phyloP scores from a whole-genome alignment of 2,329 filamentous ascomycete species.

The Graphilbum fragrans region DNA sequence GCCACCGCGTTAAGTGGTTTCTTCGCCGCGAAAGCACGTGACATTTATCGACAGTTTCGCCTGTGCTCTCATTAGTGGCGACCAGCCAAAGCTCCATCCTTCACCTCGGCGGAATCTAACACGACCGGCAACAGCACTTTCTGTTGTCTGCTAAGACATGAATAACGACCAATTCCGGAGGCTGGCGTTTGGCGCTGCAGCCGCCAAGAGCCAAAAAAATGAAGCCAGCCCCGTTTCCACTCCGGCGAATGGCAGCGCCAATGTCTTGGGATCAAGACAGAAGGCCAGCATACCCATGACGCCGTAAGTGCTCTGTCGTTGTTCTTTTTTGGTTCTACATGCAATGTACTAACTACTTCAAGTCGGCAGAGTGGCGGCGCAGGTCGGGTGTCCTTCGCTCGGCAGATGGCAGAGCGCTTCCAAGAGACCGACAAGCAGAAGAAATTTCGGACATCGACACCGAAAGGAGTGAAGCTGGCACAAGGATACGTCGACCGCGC shows the following conservation, averaged over 20 bases:
- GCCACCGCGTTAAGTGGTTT: too few relatives aligned
- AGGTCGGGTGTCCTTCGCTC: conserved; percentile 59
- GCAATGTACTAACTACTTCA: conserved; percentile 1
- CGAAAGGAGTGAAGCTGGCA: conserved; percentile 71
- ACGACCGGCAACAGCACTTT: too few relatives aligned
- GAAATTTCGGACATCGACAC: conserved; percentile 66
- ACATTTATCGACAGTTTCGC: too few relatives aligned
- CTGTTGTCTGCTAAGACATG: conserved; percentile 38
- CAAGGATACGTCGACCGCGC: conserved; percentile 78
- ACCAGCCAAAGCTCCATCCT: too few relatives aligned
- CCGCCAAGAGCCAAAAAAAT: conserved; percentile 11
- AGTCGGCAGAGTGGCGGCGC: conserved; percentile 53
- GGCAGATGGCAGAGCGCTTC: conserved; percentile 68
- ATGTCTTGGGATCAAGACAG: conserved; percentile 62
- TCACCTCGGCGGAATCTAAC: too few relatives aligned
- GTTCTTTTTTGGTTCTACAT: background rate
- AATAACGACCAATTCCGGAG: conserved; percentile 93
- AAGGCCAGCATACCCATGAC: conserved; percentile 86
- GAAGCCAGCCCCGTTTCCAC: conserved; percentile 31
- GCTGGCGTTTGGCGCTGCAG: conserved; percentile 42
- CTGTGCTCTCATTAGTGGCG: too few relatives aligned
- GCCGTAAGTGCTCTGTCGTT: conserved; percentile 45
- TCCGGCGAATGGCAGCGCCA: conserved; percentile 13
- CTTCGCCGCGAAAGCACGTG: background rate
- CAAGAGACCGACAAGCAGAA: conserved; percentile 45